phyloP scores from a whole-genome alignment of 192 early-diverging fungal genomes.

The Chytriomyces hyalinus region DNA sequence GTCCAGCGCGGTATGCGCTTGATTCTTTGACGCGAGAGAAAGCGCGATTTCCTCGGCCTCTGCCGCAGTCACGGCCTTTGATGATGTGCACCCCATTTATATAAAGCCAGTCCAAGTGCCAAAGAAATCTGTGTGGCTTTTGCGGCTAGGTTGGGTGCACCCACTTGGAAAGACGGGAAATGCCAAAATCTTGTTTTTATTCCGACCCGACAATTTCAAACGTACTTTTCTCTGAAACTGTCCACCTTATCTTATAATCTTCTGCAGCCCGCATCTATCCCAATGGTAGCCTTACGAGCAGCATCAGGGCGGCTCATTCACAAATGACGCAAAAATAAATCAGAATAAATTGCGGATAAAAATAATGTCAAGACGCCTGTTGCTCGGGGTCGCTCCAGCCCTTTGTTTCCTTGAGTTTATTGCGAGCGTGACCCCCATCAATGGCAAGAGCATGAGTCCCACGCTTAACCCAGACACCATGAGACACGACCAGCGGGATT shows the following conservation, averaged over 20 bases:
- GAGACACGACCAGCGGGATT: slow-evolving; percentile 24
- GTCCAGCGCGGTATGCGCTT: background rate
- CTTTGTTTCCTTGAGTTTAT: slow-evolving; percentile 36
- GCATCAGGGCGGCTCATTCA: too few species aligned
- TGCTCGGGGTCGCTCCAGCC: slow-evolving; percentile 9
- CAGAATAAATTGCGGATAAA: too few species aligned
- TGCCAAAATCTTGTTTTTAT: too few species aligned
- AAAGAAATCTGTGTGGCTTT: background rate
- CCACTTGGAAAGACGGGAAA: too few species aligned
- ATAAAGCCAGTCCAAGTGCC: background rate
- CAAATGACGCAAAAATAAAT: too few species aligned
- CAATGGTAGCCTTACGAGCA: too few species aligned
- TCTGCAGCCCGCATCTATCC: too few species aligned
- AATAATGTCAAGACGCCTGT: background rate
- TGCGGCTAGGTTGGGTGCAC: background rate
- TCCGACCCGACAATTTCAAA: too few species aligned
- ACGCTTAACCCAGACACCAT: slow-evolving; percentile 36
- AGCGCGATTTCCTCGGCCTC: slow-evolving; percentile 5
- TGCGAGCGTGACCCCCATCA: slow-evolving; percentile 21
- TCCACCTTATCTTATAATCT: too few species aligned
- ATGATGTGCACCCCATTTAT: slow-evolving; percentile 11
- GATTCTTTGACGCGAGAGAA: slow-evolving; percentile 4
- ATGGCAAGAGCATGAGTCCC: slow-evolving; percentile 31
- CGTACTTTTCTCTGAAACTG: too few species aligned
- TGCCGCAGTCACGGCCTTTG: background rate